These are phyloP conservation scores for Arachnopeziza araneosa DNA, from an alignment of 2,329 filamentous ascomycete species.

Conservation along the genomic window DNA sequence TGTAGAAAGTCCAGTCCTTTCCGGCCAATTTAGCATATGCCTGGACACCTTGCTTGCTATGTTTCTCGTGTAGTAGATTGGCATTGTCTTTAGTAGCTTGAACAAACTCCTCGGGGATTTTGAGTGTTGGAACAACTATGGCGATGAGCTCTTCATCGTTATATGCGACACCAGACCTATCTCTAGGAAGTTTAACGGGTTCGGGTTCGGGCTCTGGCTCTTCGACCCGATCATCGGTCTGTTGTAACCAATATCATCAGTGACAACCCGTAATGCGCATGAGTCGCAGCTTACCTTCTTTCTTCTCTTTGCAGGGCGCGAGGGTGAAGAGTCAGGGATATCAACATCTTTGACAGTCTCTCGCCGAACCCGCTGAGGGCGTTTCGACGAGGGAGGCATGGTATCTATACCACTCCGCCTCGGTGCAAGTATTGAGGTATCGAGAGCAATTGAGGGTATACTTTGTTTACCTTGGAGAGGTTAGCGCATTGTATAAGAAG, in stretches of 20 bases:
- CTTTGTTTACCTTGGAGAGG: not conserved
- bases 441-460: not conserved
- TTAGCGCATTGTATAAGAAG: not conserved
- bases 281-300: slow-evolving; percentile 44
- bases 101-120: slow-evolving; percentile 37
- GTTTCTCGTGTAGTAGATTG: slow-evolving; percentile 57
- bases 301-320: slow-evolving; percentile 58
- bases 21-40: slow-evolving; percentile 81
- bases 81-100: slow-evolving; percentile 58
- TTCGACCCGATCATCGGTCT: slow-evolving; percentile 34
- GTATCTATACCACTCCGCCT: slow-evolving; percentile 5
- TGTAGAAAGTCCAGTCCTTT: slow-evolving; percentile 79
- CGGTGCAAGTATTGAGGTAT: not conserved
- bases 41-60: slow-evolving; percentile 53
- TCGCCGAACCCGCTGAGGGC: slow-evolving; percentile 33
- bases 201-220: slow-evolving; percentile 30
- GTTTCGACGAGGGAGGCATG: slow-evolving; percentile 38
- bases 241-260: not conserved
- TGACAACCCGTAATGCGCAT: not conserved
- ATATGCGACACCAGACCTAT: slow-evolving; percentile 31
- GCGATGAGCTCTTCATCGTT: slow-evolving; percentile 44
- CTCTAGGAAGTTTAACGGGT: slow-evolving; percentile 35
- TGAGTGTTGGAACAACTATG: slow-evolving; percentile 22
- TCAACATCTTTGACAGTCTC: slow-evolving; percentile 28
- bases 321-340: slow-evolving; percentile 46